A percentile compares a stretch with the other conserved stretches of the same genome.
Evolutionary conservation across 805 yeast genomes (phyloP).

Genomic region (Sugiyamaella boreocaroliniensis): DNA sequence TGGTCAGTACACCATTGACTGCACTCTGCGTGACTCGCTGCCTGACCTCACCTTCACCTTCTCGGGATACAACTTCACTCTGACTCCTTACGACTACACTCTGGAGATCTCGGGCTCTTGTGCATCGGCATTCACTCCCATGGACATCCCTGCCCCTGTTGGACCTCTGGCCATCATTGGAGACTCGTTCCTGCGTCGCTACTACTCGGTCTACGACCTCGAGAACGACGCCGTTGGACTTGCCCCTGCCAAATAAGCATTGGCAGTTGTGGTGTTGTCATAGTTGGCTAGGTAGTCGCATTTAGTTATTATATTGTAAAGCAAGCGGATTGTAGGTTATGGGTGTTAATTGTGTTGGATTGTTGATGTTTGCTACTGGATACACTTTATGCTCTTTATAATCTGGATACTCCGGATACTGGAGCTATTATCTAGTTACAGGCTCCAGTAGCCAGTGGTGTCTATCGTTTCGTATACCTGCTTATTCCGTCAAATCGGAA

Average conservation of each 20-base stretch:
- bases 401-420: too few species aligned
- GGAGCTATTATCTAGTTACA: too few species aligned
- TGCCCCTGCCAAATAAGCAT: slow-evolving; percentile 54
- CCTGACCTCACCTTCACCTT: slow-evolving; percentile 91
- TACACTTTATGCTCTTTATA: too few species aligned
- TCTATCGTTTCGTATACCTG: too few species aligned
- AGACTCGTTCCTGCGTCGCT: slow-evolving; percentile 93
- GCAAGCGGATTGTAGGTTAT: too few species aligned
- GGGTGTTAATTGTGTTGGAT: too few species aligned
- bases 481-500: too few species aligned
- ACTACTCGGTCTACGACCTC: slow-evolving; percentile 89
- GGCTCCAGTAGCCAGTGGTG: too few species aligned
- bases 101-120: slow-evolving; percentile 93
- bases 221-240: slow-evolving; percentile 91
- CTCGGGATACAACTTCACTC: slow-evolving; percentile 85
- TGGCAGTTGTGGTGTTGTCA: slow-evolving; percentile 41
- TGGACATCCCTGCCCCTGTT: slow-evolving; percentile 96
- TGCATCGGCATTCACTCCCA: slow-evolving; percentile 91
- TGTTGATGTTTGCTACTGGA: too few species aligned
- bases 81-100: slow-evolving; percentile 84
- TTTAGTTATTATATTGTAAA: background rate
- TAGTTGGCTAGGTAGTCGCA: background rate
- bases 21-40: slow-evolving; percentile 72
- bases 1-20: slow-evolving; percentile 92
- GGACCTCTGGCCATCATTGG: slow-evolving; percentile 96